Percentiles rank a stretch among this genome's conserved stretches.
These are phyloP conservation scores for Rhizopogon vinicolor DNA, from an alignment of 768 basidiomycete species.

Conservation along the genomic window DNA sequence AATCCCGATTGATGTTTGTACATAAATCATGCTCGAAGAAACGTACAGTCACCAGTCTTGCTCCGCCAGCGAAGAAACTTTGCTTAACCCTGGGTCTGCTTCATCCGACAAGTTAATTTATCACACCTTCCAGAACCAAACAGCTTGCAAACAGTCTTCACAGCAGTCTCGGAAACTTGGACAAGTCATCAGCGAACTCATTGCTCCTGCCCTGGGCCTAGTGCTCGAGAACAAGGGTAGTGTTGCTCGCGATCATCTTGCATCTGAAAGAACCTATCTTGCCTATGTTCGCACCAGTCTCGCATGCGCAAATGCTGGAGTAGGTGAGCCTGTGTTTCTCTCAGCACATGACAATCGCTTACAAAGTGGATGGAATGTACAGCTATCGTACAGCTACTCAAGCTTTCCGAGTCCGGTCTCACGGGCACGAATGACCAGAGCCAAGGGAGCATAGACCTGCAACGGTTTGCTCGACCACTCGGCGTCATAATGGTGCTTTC, in stretches of 20 bases:
- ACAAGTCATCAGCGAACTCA: background rate
- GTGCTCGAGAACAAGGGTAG: constrained; percentile 55
- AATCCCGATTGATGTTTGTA: background rate
- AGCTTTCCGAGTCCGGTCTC: constrained; percentile 23
- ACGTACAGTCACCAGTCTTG: background rate
- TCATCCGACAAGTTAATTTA: background rate
- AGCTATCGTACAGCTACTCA: constrained; percentile 56
- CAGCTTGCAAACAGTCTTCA: background rate
- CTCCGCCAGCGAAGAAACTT: too few species aligned
- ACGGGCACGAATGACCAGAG: constrained; percentile 5
- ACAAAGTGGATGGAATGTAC: background rate
- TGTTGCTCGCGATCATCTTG: constrained; percentile 61
- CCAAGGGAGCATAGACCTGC: constrained; percentile 1
- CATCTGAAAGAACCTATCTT: constrained; percentile 58
- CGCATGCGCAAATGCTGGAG: constrained; percentile 52
- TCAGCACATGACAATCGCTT: background rate
- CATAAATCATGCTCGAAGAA: background rate
- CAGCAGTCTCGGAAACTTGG: background rate
- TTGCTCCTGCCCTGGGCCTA: constrained; percentile 20
- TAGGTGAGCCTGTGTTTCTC: constrained; percentile 37
- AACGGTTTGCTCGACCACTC: constrained; percentile 42
- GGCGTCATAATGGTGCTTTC: constrained; percentile 45
- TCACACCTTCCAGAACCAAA: background rate
- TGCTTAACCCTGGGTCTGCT: background rate
- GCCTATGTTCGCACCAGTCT: constrained; percentile 65